Conservation (phyloP, 2,329 filamentous ascomycete species). For the Knoxdaviesia capensis region DNA sequence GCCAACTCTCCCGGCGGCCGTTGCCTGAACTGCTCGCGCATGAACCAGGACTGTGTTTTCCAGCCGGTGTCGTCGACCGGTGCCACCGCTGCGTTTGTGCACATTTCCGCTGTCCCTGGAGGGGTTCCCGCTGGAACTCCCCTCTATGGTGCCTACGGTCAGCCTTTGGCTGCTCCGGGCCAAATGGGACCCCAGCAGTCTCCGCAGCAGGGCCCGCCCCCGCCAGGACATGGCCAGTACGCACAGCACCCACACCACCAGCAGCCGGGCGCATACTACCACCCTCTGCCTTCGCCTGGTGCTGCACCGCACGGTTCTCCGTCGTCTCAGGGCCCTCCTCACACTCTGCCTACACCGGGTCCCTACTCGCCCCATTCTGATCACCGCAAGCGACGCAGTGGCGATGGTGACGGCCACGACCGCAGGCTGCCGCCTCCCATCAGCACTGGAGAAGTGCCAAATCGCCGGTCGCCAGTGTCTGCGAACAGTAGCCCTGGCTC, state of each 20-base stretch:
- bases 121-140: slow-evolving; percentile 34
- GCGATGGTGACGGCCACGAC: slow-evolving; percentile 18
- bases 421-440: slow-evolving; percentile 24
- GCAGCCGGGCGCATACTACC: background rate
- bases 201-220: slow-evolving; percentile 7
- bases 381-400: slow-evolving; percentile 14
- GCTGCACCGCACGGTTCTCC: slow-evolving; percentile 13
- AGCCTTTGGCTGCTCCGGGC: slow-evolving; percentile 21
- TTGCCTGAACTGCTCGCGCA: slow-evolving; percentile 39
- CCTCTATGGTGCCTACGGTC: slow-evolving; percentile 35
- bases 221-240: slow-evolving; percentile 4
- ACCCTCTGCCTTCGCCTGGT: slow-evolving; percentile 4
- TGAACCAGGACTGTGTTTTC: slow-evolving; percentile 41
- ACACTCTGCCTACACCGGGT: slow-evolving; percentile 23
- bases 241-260: slow-evolving; percentile 1
- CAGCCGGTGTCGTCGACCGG: slow-evolving; percentile 33
- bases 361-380: slow-evolving; percentile 19
- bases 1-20: slow-evolving; percentile 37
- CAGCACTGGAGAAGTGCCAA: slow-evolving; percentile 25
- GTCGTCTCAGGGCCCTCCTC: slow-evolving; percentile 17
- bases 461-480: slow-evolving; percentile 28
- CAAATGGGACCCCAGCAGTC: slow-evolving; percentile 2
- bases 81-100: slow-evolving; percentile 35
- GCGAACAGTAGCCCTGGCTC: slow-evolving; percentile 25
- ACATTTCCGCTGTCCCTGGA: slow-evolving; percentile 36